phyloP scores from a whole-genome alignment of 345 rosid genomes.

The Linum tenue region DNA sequence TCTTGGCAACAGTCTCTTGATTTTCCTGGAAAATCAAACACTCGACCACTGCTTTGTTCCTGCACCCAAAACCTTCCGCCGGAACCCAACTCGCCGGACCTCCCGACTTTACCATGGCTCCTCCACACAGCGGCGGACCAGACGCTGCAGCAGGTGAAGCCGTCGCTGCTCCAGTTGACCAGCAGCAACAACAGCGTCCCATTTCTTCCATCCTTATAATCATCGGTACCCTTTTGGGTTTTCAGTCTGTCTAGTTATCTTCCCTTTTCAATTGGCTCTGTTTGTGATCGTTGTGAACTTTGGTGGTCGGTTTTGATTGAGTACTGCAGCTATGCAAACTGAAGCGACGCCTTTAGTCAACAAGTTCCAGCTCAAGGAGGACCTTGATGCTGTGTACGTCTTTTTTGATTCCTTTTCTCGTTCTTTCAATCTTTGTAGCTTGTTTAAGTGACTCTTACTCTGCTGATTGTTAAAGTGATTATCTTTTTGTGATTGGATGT shows the following conservation, averaged over 20 bases:
- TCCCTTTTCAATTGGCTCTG: not conserved
- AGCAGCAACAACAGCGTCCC: not conserved
- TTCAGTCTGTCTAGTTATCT: not conserved
- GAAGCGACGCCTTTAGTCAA: slow-evolving; percentile 80
- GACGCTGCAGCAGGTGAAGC: not conserved
- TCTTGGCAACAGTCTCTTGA: not conserved
- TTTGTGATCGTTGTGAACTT: not conserved
- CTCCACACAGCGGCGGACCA: slow-evolving; percentile 2
- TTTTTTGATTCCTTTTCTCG: not conserved
- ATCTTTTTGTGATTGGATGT: too few species aligned
- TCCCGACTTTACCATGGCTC: not conserved
- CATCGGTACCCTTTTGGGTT: not conserved
- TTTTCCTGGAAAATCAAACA: not conserved
- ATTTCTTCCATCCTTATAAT: not conserved
- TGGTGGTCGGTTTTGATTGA: not conserved
- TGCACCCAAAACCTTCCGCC: not conserved
- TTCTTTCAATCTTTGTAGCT: not conserved
- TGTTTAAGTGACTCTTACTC: not conserved
- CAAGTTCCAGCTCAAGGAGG: slow-evolving; percentile 49
- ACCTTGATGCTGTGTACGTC: slow-evolving; percentile 41
- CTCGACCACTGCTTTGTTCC: not conserved
- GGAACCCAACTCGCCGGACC: not conserved
- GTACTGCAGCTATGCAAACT: slow-evolving; percentile 64
- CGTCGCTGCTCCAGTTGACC: not conserved
- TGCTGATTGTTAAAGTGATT: not conserved